Evolutionary conservation across 2,329 filamentous ascomycete species (phyloP), one percentile per base, ranked within the genome.

Genomic region (Penicillium sp.): DNA sequence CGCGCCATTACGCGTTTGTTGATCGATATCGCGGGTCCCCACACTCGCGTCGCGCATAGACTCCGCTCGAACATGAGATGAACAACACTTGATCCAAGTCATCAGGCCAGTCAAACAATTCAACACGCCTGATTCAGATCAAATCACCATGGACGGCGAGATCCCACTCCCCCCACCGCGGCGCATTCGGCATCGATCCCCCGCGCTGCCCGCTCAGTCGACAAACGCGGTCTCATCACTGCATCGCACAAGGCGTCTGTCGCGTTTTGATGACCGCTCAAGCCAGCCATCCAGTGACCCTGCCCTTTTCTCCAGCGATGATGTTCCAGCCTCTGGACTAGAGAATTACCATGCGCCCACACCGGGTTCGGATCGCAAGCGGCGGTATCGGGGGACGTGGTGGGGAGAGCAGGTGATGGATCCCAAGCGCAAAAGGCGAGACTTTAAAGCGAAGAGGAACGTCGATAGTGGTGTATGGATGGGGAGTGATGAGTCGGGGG

Each of bases 391-490:
- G 4, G 74, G 74, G n/a, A 76, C 74, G 1, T 77, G 75, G 75
- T 77, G 75, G 75, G 71, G 72, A 24, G 69, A 77, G 53, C 71
- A 71, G 63, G 67, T 69, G 44, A 55, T 66, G 36, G 66, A 73
- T 49, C 61, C 65, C 27, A 75, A 74, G 61, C 66, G 67, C 9
- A 75, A 73, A 58, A 67, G 75, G 52, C 70, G 68, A 3, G 71
- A 74, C 38, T 78, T 78, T 41, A 76, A 73, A 58, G 70, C 72
- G 31, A 76, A 75, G 61, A 67, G 76, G 21, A 64, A 77, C 56
- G 65, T 77, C 27, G 77, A 79, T 54, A 77, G 75, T 62, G 77
- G 77, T 53, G 74, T 79, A 10, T 79, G 76, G 71, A 76, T 79
- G 75, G 74, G 71, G 2, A 78, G 76, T 59, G 76, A 79, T 61